Conservation (phyloP, 345 rosid genomes). For the Euclidium syriacum region DNA sequence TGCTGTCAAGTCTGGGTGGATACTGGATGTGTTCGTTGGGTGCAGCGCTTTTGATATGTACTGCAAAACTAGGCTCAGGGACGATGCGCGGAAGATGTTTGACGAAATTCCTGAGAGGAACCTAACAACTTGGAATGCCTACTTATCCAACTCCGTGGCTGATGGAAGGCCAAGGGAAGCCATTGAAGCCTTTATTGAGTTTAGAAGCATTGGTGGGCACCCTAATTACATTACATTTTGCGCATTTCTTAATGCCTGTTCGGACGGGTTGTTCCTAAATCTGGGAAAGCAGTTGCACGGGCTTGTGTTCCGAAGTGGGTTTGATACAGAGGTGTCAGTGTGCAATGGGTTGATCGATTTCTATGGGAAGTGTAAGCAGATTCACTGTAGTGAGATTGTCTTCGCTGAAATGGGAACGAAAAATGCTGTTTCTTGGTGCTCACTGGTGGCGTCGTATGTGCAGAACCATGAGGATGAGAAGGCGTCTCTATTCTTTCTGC, state of each 20-base stretch:
- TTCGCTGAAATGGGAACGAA: slow-evolving; percentile 47
- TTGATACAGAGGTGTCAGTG: slow-evolving; percentile 48
- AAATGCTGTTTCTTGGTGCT: slow-evolving; percentile 86
- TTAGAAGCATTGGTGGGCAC: slow-evolving; percentile 48
- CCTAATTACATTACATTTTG: slow-evolving; percentile 72
- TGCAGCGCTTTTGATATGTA: slow-evolving; percentile 85
- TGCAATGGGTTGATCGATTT: slow-evolving; percentile 73
- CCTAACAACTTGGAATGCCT: slow-evolving; percentile 67
- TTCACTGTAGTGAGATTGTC: slow-evolving; percentile 41
- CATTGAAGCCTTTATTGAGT: slow-evolving; percentile 44
- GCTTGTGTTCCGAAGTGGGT: slow-evolving; percentile 48
- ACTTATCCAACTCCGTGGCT: slow-evolving; percentile 60
- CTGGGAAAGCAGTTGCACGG: slow-evolving; percentile 72
- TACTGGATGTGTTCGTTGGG: slow-evolving; percentile 60
- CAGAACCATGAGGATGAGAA: slow-evolving; percentile 75
- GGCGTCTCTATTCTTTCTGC: slow-evolving; percentile 44
- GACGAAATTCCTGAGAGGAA: slow-evolving; percentile 76
- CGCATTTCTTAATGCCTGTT: slow-evolving; percentile 63
- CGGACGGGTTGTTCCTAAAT: slow-evolving; percentile 41
- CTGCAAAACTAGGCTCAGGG: slow-evolving; percentile 40
- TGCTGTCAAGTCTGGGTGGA: slow-evolving; percentile 51
- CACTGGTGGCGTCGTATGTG: slow-evolving; percentile 56
- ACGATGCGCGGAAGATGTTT: slow-evolving; percentile 60
- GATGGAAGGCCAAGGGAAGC: slow-evolving; percentile 48
- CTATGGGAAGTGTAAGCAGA: slow-evolving; percentile 71